Evolutionary conservation across 2,329 filamentous ascomycete genomes (phyloP).

Genomic region (Pseudofabraea citricarpa): DNA sequence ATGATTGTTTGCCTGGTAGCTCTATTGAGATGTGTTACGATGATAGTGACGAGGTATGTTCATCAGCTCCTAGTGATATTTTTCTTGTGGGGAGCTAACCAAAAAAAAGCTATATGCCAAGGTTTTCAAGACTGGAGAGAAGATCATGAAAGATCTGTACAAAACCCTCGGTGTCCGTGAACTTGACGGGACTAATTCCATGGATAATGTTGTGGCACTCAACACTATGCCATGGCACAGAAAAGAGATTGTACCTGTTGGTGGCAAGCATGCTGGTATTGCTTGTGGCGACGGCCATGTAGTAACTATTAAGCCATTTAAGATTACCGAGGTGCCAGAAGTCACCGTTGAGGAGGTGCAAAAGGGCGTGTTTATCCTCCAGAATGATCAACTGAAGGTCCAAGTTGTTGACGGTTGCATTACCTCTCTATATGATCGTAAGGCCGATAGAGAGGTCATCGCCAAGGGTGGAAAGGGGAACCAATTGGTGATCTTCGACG

Average conservation of each 20-base stretch:
- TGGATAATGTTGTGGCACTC: constrained; percentile 56
- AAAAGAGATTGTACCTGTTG: constrained; percentile 63
- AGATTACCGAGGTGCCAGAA: constrained; percentile 39
- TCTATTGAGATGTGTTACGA: constrained; percentile 98
- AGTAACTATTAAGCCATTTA: constrained; percentile 45
- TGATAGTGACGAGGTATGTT: constrained; percentile 73
- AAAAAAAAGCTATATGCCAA: constrained; percentile 66
- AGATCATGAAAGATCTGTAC: constrained; percentile 66
- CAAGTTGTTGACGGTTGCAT: constrained; percentile 72
- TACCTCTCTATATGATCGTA: constrained; percentile 75
- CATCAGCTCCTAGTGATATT: neutral
- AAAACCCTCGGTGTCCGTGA: constrained; percentile 59
- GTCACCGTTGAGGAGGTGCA: constrained; percentile 47
- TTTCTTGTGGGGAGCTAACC: constrained; percentile 19
- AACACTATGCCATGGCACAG: constrained; percentile 89
- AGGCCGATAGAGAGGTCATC: constrained; percentile 71
- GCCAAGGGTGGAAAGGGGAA: constrained; percentile 73
- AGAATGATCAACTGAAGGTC: constrained; percentile 73
- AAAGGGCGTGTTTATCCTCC: constrained; percentile 67
- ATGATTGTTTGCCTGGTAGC: constrained; percentile 92
- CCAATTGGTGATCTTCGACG: constrained; percentile 91
- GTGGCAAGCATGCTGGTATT: constrained; percentile 47
- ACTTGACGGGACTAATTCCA: constrained; percentile 33
- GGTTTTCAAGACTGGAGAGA: constrained; percentile 72
- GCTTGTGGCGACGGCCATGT: constrained; percentile 52